These are phyloP conservation scores for Suillus discolor DNA, from an alignment of 768 basidiomycete species.

Conservation along the genomic window DNA sequence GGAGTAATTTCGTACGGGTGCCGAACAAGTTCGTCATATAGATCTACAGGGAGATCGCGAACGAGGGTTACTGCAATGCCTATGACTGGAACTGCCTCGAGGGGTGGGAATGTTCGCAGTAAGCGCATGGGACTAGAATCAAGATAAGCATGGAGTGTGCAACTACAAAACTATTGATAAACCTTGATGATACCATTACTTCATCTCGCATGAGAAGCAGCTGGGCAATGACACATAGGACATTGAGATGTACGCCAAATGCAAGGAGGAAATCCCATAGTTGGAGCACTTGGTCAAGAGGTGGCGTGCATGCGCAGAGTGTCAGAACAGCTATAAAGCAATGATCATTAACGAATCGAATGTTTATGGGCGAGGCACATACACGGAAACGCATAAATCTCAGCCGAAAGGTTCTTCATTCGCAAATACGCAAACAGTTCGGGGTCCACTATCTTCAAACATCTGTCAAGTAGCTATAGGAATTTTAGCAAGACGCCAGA, in stretches of 20 bases:
- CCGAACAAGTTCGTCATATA: slow-evolving; percentile 87
- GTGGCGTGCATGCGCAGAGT: slow-evolving; percentile 95
- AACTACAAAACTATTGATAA: slow-evolving; percentile 21
- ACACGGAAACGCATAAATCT: slow-evolving; percentile 98
- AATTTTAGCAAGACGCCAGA: not conserved
- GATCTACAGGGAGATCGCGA: slow-evolving; percentile 81
- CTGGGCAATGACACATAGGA: slow-evolving; percentile 96
- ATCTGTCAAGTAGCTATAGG: slow-evolving; percentile 84
- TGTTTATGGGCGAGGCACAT: slow-evolving; percentile 31
- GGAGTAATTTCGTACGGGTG: slow-evolving; percentile 72
- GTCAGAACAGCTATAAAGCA: slow-evolving; percentile 78
- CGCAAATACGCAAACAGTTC: slow-evolving; percentile 81
- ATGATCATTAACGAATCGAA: slow-evolving; percentile 6
- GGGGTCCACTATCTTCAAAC: slow-evolving; percentile 88
- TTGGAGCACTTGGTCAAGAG: slow-evolving; percentile 90
- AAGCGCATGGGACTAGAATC: slow-evolving; percentile 85
- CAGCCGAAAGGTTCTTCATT: slow-evolving; percentile 90
- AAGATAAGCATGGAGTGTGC: slow-evolving; percentile 6
- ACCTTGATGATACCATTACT: slow-evolving; percentile 89
- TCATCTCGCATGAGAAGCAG: slow-evolving; percentile 87
- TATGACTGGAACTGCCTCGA: slow-evolving; percentile 85
- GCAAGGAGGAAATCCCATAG: slow-evolving; percentile 98
- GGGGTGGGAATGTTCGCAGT: slow-evolving; percentile 89
- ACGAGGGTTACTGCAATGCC: slow-evolving; percentile 94
- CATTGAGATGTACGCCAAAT: slow-evolving; percentile 95